Evolutionary conservation across 805 yeast species (phyloP).

Genomic region (Lipomyces chichibuensis): DNA sequence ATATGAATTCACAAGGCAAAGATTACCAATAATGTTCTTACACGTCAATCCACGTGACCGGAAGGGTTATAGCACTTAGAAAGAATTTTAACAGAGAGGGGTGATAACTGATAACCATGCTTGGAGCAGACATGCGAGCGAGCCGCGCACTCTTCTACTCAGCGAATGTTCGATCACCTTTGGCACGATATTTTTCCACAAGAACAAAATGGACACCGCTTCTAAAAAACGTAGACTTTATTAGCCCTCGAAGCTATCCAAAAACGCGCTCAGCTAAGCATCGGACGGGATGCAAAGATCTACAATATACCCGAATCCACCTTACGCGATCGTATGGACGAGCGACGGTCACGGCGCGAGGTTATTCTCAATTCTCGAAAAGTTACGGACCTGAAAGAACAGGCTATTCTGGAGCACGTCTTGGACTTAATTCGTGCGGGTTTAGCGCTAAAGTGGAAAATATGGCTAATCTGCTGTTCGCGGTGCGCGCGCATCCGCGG

Average conservation of each 20-base stretch:
- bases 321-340: not conserved
- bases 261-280: not conserved
- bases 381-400: not conserved
- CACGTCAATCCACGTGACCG: too few relatives aligned
- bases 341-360: not conserved
- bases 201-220: not conserved
- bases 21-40: too few relatives aligned
- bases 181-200: not conserved
- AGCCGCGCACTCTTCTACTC: not conserved
- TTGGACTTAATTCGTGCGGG: constrained; percentile 8
- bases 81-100: too few relatives aligned
- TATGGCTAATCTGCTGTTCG: constrained; percentile 6
- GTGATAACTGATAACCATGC: too few relatives aligned
- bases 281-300: not conserved
- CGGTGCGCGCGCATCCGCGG: not conserved
- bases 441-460: not conserved
- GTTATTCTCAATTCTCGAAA: not conserved
- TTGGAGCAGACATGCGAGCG: not conserved
- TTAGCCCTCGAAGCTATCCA: not conserved
- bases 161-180: not conserved
- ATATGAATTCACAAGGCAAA: too few relatives aligned
- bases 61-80: too few relatives aligned
- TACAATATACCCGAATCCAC: not conserved
- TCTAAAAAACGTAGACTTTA: too few relatives aligned
- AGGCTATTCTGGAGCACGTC: not conserved